These are phyloP conservation scores for Boletus subparvulus DNA, from an alignment of 768 basidiomycete species.

Conservation along the genomic window DNA sequence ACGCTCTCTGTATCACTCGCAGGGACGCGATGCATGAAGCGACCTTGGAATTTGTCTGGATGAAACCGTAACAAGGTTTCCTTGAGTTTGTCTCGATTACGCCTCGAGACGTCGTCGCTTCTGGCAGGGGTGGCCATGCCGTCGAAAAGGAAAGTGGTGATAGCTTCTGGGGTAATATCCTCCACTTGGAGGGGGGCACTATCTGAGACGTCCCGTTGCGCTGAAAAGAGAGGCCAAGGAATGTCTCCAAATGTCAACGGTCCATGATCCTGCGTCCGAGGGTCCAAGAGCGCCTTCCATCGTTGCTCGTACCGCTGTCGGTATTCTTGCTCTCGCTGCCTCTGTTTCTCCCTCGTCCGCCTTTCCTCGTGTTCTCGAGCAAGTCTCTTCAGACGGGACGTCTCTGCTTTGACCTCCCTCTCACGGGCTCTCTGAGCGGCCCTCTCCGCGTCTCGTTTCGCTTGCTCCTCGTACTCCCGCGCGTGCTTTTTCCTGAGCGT, in stretches of 20 bases:
- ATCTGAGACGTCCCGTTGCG: constrained; percentile 17
- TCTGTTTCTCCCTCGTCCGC: constrained; percentile 49
- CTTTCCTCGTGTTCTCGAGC: constrained; percentile 53
- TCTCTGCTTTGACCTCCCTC: constrained; percentile 55
- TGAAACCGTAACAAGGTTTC: constrained; percentile 75
- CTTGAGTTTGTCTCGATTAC: constrained; percentile 59
- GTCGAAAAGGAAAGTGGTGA: constrained; percentile 52
- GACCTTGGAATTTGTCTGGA: constrained; percentile 80
- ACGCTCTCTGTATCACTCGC: constrained; percentile 50
- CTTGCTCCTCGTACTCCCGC: constrained; percentile 61
- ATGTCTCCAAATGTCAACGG: constrained; percentile 55
- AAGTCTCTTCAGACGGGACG: constrained; percentile 46
- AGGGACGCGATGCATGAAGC: constrained; percentile 55
- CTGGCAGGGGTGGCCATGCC: not conserved
- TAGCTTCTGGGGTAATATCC: constrained; percentile 53
- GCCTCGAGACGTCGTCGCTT: constrained; percentile 36
- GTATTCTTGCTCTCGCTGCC: constrained; percentile 42
- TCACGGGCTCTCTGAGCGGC: constrained; percentile 54
- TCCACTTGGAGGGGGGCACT: constrained; percentile 35
- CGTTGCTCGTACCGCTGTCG: constrained; percentile 53
- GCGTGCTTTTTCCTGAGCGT: constrained; percentile 61
- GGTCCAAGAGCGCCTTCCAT: constrained; percentile 53
- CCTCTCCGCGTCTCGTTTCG: constrained; percentile 51
- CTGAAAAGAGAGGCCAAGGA: constrained; percentile 66
- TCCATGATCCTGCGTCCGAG: constrained; percentile 21